Evolutionary conservation across 352 stramenopile genomes (phyloP).

Genomic region (Globisporangium camurandrum): DNA sequence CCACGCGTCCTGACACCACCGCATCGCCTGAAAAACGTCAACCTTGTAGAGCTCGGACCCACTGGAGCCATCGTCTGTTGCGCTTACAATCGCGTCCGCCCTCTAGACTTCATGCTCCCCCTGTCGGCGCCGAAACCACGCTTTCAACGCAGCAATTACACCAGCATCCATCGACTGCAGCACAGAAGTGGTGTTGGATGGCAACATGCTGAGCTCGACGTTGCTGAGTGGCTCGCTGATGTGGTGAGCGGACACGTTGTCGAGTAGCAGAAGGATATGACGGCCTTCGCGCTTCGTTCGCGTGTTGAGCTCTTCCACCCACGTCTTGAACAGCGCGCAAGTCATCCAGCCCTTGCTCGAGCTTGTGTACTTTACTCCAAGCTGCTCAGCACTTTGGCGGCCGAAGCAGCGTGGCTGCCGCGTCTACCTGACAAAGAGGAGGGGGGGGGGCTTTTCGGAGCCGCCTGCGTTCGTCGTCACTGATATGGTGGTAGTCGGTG

Average conservation of each 20-base stretch:
- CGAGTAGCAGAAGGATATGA: background rate
- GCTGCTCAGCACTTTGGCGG: too few relatives aligned
- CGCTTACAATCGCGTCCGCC: background rate
- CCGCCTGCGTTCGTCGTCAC: slow-evolving; percentile 5
- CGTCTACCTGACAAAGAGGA: slow-evolving; percentile 1
- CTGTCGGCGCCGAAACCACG: slow-evolving; percentile 1
- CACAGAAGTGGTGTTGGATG: background rate
- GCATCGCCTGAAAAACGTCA: background rate
- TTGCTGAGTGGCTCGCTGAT: slow-evolving; percentile 4
- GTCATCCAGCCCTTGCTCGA: slow-evolving; percentile 12
- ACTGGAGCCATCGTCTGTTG: background rate
- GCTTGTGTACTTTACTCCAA: slow-evolving; percentile 5
- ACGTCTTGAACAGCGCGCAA: slow-evolving; percentile 1
- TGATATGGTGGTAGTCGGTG: too few relatives aligned
- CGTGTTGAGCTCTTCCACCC: slow-evolving; percentile 5
- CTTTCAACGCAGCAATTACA: background rate
- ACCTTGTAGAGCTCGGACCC: background rate
- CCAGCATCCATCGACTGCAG: slow-evolving; percentile 1
- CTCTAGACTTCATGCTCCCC: background rate
- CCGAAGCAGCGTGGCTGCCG: slow-evolving; percentile 1
- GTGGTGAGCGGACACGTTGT: slow-evolving; percentile 1
- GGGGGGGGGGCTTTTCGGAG: slow-evolving; percentile 1
- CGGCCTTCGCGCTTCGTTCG: background rate
- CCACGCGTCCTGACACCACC: slow-evolving; percentile 1
- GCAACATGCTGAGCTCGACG: slow-evolving; percentile 3